phyloP scores from a whole-genome alignment of 768 basidiomycete genomes.

The Mycena albidolilacea region DNA sequence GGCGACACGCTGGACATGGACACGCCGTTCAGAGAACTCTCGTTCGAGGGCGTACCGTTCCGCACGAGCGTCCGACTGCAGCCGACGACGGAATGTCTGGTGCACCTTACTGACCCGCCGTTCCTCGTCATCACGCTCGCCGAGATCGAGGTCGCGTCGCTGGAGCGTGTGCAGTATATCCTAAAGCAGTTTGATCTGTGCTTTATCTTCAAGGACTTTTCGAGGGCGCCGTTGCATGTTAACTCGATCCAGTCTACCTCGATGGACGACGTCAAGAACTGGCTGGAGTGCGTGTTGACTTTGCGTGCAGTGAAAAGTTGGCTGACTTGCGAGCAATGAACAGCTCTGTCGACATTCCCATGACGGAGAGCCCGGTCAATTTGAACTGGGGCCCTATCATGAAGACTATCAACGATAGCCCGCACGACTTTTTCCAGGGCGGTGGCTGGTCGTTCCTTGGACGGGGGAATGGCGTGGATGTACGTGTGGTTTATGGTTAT shows the following conservation, averaged over 20 bases:
- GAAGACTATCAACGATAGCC: slow-evolving; percentile 98
- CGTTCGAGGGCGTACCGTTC: slow-evolving; percentile 97
- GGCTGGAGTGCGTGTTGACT: slow-evolving; percentile 86
- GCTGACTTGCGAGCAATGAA: slow-evolving; percentile 25
- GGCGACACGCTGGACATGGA: slow-evolving; percentile 94
- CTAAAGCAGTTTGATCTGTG: slow-evolving; percentile 98
- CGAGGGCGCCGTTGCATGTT: slow-evolving; percentile 92
- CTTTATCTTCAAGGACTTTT: slow-evolving; percentile 97
- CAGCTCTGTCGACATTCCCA: slow-evolving; percentile 96
- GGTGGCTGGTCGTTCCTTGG: slow-evolving; percentile 97
- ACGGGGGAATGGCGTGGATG: slow-evolving; percentile 78
- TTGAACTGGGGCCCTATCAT: slow-evolving; percentile 98
- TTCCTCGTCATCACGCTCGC: slow-evolving; percentile 95
- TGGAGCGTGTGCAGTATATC: slow-evolving; percentile 97
- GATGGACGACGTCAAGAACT: slow-evolving; percentile 98
- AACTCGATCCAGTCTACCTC: slow-evolving; percentile 94
- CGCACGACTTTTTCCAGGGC: slow-evolving; percentile 94
- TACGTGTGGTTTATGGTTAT: slow-evolving; percentile 50
- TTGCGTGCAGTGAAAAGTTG: neutral
- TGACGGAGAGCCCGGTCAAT: slow-evolving; percentile 97
- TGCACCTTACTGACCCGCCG: slow-evolving; percentile 94
- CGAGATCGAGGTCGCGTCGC: slow-evolving; percentile 96
- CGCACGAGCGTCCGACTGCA: slow-evolving; percentile 95
- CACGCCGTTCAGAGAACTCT: slow-evolving; percentile 96
- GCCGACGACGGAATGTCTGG: slow-evolving; percentile 96